Conservation (phyloP, 768 basidiomycete genomes). For the Boletus sp. region DNA sequence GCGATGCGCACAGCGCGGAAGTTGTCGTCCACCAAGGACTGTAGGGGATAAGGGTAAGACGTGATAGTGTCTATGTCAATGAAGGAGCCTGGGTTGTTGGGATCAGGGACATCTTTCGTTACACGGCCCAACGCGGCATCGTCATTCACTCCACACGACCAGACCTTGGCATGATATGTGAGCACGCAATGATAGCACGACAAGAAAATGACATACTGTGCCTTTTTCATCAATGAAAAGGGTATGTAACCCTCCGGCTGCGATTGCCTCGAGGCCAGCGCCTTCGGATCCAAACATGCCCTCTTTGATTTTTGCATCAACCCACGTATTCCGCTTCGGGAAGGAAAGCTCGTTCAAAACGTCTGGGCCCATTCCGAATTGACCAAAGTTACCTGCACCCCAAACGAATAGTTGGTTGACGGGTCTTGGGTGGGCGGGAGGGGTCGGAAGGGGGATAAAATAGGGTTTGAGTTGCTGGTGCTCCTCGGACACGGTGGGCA, state of each 20-base stretch:
- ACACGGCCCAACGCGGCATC: constrained; percentile 83
- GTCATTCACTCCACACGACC: constrained; percentile 86
- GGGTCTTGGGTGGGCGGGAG: constrained; percentile 57
- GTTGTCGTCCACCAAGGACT: constrained; percentile 66
- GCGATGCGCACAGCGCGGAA: constrained; percentile 83
- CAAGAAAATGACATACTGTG: constrained; percentile 54
- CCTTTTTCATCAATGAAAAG: constrained; percentile 88
- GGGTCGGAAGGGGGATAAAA: constrained; percentile 62
- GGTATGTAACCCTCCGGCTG: constrained; percentile 86
- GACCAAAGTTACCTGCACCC: constrained; percentile 93
- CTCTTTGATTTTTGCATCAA: constrained; percentile 69
- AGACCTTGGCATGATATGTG: constrained; percentile 48
- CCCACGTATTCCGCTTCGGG: constrained; percentile 74
- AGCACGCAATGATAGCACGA: background rate
- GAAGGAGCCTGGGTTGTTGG: constrained; percentile 55
- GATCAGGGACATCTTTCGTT: constrained; percentile 58
- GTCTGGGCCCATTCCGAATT: constrained; percentile 87
- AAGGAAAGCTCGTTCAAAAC: constrained; percentile 66
- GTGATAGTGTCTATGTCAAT: constrained; percentile 52
- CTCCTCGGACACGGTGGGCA: constrained; percentile 30
- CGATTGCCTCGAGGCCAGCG: constrained; percentile 79
- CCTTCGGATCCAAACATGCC: constrained; percentile 67
- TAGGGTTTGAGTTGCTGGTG: constrained; percentile 49
- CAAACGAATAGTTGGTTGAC: constrained; percentile 76
- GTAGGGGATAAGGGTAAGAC: constrained; percentile 60